Percentiles rank a stretch among this genome's conserved stretches.
Conservation (phyloP, 202 grass and related monocot genomes). For the Cymbopogon flexuosus region DNA sequence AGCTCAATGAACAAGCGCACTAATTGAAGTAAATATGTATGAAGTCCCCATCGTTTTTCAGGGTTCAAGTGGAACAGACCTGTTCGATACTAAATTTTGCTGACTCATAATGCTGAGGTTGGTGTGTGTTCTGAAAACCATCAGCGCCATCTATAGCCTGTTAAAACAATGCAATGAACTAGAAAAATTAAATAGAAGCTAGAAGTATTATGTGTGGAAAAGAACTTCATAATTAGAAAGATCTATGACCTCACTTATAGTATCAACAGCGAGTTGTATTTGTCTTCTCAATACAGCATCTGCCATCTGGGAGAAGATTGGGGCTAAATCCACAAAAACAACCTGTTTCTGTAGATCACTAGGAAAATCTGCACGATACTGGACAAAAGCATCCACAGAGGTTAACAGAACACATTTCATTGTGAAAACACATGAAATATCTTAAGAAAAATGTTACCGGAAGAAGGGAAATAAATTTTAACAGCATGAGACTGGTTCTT, state of each 20-base stretch:
- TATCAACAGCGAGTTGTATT: conserved; percentile 58
- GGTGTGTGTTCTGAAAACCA: conserved; percentile 90
- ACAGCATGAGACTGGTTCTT: neutral
- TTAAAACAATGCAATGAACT: conserved; percentile 35
- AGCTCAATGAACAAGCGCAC: neutral
- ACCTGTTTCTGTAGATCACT: conserved; percentile 60
- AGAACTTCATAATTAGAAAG: neutral
- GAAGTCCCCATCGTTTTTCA: neutral
- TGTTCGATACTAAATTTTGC: conserved; percentile 90
- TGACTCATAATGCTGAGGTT: conserved; percentile 70
- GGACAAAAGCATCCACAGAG: conserved; percentile 43
- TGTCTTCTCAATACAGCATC: conserved; percentile 66
- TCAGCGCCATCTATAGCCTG: conserved; percentile 83
- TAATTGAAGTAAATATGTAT: conserved; percentile 1
- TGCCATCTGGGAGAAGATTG: conserved; percentile 74
- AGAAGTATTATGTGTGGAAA: conserved; percentile 10
- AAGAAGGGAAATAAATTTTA: conserved; percentile 14
- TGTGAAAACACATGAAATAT: conserved; percentile 4
- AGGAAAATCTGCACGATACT: conserved; percentile 95
- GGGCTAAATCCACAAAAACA: conserved; percentile 84
- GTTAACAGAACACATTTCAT: conserved; percentile 12
- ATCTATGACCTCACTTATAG: conserved; percentile 61
- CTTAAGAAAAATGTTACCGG: neutral
- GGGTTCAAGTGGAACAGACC: conserved; percentile 48
- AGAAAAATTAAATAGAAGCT: conserved; percentile 27